phyloP scores from a whole-genome alignment of 2,329 filamentous ascomycete species.

The Cladosporium velox region DNA sequence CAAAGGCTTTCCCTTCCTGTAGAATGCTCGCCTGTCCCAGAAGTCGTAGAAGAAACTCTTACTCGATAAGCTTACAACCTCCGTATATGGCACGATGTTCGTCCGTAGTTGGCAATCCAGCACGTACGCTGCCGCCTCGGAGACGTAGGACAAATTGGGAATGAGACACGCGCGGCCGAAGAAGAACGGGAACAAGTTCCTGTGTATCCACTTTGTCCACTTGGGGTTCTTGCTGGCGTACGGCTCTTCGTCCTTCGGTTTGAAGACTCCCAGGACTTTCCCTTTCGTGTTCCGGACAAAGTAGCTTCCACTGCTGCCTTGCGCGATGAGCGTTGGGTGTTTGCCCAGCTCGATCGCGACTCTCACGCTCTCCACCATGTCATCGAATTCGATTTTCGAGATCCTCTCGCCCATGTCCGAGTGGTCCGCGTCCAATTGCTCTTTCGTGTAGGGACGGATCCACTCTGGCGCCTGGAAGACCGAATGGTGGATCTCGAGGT shows the following conservation, averaged over 20 bases:
- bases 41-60: slow-evolving; percentile 99
- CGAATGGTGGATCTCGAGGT: slow-evolving; percentile 92
- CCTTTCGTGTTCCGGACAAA: slow-evolving; percentile 90
- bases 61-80: slow-evolving; percentile 89
- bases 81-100: slow-evolving; percentile 92
- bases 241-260: slow-evolving; percentile 97
- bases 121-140: slow-evolving; percentile 94
- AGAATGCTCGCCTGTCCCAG: slow-evolving; percentile 88
- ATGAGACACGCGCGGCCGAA: slow-evolving; percentile 95
- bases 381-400: slow-evolving; percentile 80
- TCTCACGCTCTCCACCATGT: slow-evolving; percentile 85
- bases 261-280: slow-evolving; percentile 96
- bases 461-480: slow-evolving; percentile 94
- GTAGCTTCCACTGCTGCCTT: slow-evolving; percentile 97
- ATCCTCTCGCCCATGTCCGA: slow-evolving; percentile 58
- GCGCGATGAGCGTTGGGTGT: slow-evolving; percentile 93
- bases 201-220: slow-evolving; percentile 99
- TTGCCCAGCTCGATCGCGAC: slow-evolving; percentile 85
- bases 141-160: slow-evolving; percentile 96
- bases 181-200: slow-evolving; percentile 95
- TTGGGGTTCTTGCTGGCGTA: slow-evolving; percentile 97
- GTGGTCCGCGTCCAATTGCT: slow-evolving; percentile 64
- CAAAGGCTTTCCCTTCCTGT: slow-evolving; percentile 81
- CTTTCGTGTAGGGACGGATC: slow-evolving; percentile 74
- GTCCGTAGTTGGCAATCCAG: slow-evolving; percentile 88